Percentiles rank a stretch among this genome's conserved stretches.
phyloP scores from a whole-genome alignment of 345 rosid genomes.

The Moricandia moricandioides region DNA sequence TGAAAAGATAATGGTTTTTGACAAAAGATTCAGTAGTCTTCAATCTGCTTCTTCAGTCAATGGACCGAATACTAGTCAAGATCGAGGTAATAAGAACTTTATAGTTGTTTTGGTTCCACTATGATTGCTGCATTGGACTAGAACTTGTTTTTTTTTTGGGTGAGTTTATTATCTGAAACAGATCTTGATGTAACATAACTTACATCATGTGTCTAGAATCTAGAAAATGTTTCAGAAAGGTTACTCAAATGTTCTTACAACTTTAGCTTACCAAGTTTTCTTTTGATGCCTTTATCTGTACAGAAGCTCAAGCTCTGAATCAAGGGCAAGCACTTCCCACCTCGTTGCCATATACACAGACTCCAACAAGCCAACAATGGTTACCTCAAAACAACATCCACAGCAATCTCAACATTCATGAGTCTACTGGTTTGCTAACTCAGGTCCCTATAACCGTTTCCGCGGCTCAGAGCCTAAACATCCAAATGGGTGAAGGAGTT shows the following conservation, averaged over 20 bases:
- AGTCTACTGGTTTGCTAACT: slow-evolving; percentile 48
- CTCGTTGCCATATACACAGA: slow-evolving; percentile 43
- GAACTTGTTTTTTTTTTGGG: not conserved
- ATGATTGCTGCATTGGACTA: not conserved
- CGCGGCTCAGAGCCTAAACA: slow-evolving; percentile 49
- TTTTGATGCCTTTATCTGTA: slow-evolving; percentile 4
- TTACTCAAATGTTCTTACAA: not conserved
- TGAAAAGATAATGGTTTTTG: slow-evolving; percentile 44
- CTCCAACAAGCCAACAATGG: slow-evolving; percentile 53
- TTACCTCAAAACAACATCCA: slow-evolving; percentile 35
- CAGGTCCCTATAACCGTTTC: slow-evolving; percentile 45
- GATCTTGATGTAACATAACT: not conserved
- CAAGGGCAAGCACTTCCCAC: slow-evolving; percentile 44
- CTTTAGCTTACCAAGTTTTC: not conserved
- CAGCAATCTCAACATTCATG: slow-evolving; percentile 29
- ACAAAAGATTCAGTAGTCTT: slow-evolving; percentile 41
- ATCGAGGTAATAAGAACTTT: slow-evolving; percentile 43
- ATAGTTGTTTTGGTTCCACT: not conserved
- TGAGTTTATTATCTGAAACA: not conserved
- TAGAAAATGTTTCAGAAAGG: not conserved
- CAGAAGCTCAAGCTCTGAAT: slow-evolving; percentile 43
- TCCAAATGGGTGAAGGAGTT: slow-evolving; percentile 55
- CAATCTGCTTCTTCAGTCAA: slow-evolving; percentile 35
- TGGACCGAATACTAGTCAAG: slow-evolving; percentile 43
- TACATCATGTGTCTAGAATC: not conserved